phyloP scores from a whole-genome alignment of 495 filamentous ascomycete species.

The Aspergillus sclerotiicarbonarius region DNA sequence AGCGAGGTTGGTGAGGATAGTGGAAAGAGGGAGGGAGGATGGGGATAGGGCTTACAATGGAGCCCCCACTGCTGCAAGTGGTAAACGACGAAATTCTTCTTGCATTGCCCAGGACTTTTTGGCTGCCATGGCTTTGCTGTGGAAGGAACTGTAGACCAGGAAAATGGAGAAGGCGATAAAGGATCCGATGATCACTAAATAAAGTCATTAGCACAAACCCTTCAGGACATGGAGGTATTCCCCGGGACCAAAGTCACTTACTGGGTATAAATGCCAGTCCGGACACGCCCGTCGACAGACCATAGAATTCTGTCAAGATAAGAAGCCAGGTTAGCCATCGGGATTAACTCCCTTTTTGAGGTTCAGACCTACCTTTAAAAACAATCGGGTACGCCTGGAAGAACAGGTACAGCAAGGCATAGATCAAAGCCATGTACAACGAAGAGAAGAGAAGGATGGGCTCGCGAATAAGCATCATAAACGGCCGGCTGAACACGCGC shows the following conservation, averaged over 20 bases:
- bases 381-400: constrained; percentile 61
- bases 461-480: constrained; percentile 40
- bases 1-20: constrained; percentile 16
- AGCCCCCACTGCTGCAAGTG: constrained; percentile 49
- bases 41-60: no score
- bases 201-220: background rate
- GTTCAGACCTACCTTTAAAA: constrained; percentile 34
- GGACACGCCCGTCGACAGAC: constrained; percentile 32
- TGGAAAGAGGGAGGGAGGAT: no score
- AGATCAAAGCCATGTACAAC: constrained; percentile 57
- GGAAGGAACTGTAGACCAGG: constrained; percentile 25
- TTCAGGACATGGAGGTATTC: background rate
- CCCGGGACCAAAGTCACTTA: constrained; percentile 10
- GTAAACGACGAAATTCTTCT: constrained; percentile 63
- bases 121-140: constrained; percentile 23
- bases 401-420: constrained; percentile 61
- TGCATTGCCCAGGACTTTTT: constrained; percentile 24
- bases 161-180: constrained; percentile 27
- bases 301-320: constrained; percentile 43
- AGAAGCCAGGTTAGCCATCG: background rate
- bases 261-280: constrained; percentile 36
- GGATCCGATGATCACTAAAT: constrained; percentile 22
- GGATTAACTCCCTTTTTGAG: no score
- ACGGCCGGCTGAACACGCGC: constrained; percentile 35
- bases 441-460: constrained; percentile 50